Evolutionary conservation across 352 stramenopile genomes (phyloP).

Genomic region (Globisporangium camurandrum): DNA sequence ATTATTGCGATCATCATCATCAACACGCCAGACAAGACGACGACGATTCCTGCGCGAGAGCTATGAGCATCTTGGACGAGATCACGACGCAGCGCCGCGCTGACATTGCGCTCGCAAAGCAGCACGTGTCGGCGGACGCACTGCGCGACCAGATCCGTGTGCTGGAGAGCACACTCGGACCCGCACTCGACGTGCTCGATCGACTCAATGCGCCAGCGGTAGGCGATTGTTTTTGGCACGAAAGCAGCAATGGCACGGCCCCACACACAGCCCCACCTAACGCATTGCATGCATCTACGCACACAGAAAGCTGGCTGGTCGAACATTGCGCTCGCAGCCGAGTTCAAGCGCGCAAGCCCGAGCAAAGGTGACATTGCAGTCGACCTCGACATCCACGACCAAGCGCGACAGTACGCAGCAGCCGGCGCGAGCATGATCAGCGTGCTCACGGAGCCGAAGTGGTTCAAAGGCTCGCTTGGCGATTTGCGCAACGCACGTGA

Average conservation of each 20-base stretch:
- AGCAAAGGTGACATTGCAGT: slow-evolving; percentile 95
- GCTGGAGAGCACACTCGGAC: slow-evolving; percentile 76
- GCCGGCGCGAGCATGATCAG: slow-evolving; percentile 94
- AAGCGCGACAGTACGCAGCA: slow-evolving; percentile 88
- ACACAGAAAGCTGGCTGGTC: slow-evolving; percentile 44
- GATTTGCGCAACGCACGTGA: slow-evolving; percentile 59
- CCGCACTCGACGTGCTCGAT: slow-evolving; percentile 81
- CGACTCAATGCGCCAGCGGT: slow-evolving; percentile 78
- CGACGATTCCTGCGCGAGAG: too few species aligned
- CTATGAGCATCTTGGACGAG: slow-evolving; percentile 70
- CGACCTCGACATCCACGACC: slow-evolving; percentile 58
- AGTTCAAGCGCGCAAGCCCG: slow-evolving; percentile 98
- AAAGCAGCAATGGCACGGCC: neutral
- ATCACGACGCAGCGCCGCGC: slow-evolving; percentile 67
- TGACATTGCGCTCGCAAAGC: slow-evolving; percentile 60
- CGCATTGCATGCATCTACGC: slow-evolving; percentile 2
- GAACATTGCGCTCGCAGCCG: slow-evolving; percentile 91
- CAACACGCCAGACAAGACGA: slow-evolving; percentile 4
- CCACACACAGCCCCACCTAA: neutral
- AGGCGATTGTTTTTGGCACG: slow-evolving; percentile 17
- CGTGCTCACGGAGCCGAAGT: slow-evolving; percentile 96
- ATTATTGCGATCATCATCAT: too few species aligned
- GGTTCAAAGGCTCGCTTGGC: slow-evolving; percentile 96
- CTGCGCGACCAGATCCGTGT: slow-evolving; percentile 68
- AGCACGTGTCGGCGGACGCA: slow-evolving; percentile 24